Percentiles rank a stretch among this genome's conserved stretches.
phyloP scores from a whole-genome alignment of 2,329 filamentous ascomycete species.

The Claviceps digitariae region DNA sequence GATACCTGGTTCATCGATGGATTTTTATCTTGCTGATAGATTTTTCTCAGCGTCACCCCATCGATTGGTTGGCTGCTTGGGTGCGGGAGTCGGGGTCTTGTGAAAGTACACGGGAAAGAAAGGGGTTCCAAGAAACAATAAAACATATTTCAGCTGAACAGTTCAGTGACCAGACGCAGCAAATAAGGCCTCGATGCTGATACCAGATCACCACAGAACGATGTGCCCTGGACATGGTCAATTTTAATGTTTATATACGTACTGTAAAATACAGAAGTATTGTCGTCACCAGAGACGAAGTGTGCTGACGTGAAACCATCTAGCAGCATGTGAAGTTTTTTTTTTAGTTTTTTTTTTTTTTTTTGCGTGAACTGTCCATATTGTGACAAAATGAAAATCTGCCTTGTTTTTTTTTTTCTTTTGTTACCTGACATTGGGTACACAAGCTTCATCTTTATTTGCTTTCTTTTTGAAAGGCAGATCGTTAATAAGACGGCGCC shows the following conservation, averaged over 20 bases:
- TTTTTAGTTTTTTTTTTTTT: too few relatives aligned
- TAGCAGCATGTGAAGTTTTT: too few relatives aligned
- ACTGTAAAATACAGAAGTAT: background rate
- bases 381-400: too few relatives aligned
- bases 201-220: background rate
- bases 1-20: constrained; percentile 39
- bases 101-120: background rate
- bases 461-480: background rate
- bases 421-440: background rate
- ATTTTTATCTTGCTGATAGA: constrained; percentile 64
- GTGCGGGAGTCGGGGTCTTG: background rate
- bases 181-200: too few relatives aligned
- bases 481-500: background rate
- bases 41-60: background rate
- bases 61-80: background rate
- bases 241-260: background rate
- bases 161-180: background rate
- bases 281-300: background rate
- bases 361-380: too few relatives aligned
- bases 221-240: background rate
- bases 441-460: background rate
- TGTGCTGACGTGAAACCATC: background rate
- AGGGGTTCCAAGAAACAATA: background rate
- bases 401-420: background rate
- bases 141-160: background rate